Conservation (phyloP, 1,139 yeast genomes). For the Eremothecium cymbalariae region DNA sequence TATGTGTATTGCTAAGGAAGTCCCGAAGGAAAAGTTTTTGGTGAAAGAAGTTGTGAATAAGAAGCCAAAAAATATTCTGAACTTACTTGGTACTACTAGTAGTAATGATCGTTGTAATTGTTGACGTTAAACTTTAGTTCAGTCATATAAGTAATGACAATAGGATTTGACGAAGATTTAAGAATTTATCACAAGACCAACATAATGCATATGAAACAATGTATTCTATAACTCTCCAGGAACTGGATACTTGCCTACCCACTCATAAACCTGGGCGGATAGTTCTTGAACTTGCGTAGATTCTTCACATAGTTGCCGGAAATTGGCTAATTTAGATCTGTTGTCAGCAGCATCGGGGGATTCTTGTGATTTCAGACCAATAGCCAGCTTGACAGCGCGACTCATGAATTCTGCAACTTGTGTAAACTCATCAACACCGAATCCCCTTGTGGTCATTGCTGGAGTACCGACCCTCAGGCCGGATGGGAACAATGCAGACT, state of each 20-base stretch:
- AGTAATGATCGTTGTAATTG: constrained; percentile 4
- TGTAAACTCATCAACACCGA: constrained; percentile 67
- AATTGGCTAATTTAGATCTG: constrained; percentile 55
- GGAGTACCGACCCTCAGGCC: constrained; percentile 97
- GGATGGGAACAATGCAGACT: constrained; percentile 88
- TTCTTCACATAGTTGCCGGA: constrained; percentile 57
- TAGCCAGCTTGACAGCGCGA: constrained; percentile 62
- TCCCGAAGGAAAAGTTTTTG: constrained; percentile 39
- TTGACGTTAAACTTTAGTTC: constrained; percentile 5
- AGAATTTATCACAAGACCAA: no score
- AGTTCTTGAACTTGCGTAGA: constrained; percentile 50
- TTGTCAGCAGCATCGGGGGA: constrained; percentile 42
- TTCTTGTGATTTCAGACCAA: constrained; percentile 49
- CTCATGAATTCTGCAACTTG: constrained; percentile 73
- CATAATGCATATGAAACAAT: no score
- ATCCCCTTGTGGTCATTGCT: constrained; percentile 96
- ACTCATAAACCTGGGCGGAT: constrained; percentile 51
- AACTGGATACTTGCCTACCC: constrained; percentile 67
- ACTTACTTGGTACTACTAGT: not conserved
- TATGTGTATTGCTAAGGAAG: constrained; percentile 67
- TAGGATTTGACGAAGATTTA: no score
- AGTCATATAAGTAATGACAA: no score
- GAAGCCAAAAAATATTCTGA: not conserved
- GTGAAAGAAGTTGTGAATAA: not conserved
- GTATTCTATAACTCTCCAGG: constrained; percentile 52